phyloP scores from a whole-genome alignment of 163 green algal species.

The Trebouxiophyceae sp. region DNA sequence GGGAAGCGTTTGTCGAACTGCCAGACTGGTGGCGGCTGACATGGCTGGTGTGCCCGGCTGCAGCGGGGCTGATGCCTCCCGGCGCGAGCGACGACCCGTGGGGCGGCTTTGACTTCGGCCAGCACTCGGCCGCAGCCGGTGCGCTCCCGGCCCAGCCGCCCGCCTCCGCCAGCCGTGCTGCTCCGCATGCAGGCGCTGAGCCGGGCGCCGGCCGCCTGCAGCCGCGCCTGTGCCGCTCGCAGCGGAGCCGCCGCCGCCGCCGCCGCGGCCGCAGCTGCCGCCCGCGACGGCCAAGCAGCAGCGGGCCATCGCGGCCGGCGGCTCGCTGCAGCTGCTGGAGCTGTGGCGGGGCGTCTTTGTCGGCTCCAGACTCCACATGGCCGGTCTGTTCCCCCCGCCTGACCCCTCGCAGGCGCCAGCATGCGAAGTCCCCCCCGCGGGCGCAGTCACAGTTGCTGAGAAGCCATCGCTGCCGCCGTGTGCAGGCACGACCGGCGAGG shows the following conservation, averaged over 20 bases:
- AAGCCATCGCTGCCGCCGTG: constrained; percentile 13
- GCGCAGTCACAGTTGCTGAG: not conserved
- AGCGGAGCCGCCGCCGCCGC: not conserved
- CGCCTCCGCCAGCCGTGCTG: too few relatives aligned
- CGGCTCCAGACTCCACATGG: constrained; percentile 16
- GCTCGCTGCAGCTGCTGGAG: constrained; percentile 38
- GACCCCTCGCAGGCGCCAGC: not conserved
- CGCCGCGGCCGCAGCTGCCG: not conserved
- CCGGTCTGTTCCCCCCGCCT: constrained; percentile 7
- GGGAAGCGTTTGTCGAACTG: too few relatives aligned
- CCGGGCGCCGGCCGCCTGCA: not conserved
- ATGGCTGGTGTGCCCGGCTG: too few relatives aligned
- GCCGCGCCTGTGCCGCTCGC: not conserved
- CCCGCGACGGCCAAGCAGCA: constrained; percentile 1
- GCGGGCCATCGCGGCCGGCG: not conserved
- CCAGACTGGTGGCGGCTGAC: too few relatives aligned
- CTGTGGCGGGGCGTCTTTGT: constrained; percentile 27
- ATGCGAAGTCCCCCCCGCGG: not conserved
- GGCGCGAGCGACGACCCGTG: too few relatives aligned
- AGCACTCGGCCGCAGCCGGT: too few relatives aligned
- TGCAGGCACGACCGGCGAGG: constrained; percentile 13
- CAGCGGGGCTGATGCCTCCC: too few relatives aligned
- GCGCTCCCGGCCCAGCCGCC: too few relatives aligned
- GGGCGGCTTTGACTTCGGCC: too few relatives aligned
- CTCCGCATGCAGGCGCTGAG: not conserved